Base-by-base conservation (phyloP, 306 rosid genomes). In the Pueraria montana region DNA sequence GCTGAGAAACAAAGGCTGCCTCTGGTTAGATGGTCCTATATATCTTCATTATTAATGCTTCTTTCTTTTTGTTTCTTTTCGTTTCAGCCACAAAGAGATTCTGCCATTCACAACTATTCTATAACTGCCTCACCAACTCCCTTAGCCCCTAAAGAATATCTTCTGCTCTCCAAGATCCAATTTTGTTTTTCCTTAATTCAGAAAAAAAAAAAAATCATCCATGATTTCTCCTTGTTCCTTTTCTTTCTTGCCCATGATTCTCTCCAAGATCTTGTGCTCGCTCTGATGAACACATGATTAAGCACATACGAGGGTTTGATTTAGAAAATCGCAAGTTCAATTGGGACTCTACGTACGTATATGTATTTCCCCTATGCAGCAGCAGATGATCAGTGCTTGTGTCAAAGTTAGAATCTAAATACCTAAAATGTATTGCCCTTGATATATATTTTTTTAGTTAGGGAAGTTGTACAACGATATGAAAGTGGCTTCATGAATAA, bases 21-120 rank as follows among this genome's bases (percentile, higher is more conserved):
- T 79, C 23, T 43, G 45, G 78, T 78, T 76, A 53, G 72, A 64
- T 83, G 88, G 85, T 83, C 88, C 89, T 80, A 27, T 80, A 27
- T 27, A 43, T 46, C 63, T 62, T 61, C 17, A 16, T 65, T 58
- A 79, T 84, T 40, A 82, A 64, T 77, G 82, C 77, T 6, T 18
- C 50, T 49, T 78, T 82, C 58, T 49, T 78, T 82, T 58, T 77
- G 46, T 69, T 38, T 74, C 80, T 48, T 86, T 74, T 17, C 1
- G 34, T 84, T 32, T 53, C 77, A 87, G 69, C 89, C 89, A 80
- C 87, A 83, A 76, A 76, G 30, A 21, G 16, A 21, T 45, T 74
- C 63, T 74, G 62, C 43, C 80, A 82, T 58, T 62, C 68, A 50
- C 74, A 49, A 21, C 64, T 23, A 45, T 46, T 53, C 82, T 64